Conservation (phyloP, 805 yeast species). For the Spathaspora boniae region DNA sequence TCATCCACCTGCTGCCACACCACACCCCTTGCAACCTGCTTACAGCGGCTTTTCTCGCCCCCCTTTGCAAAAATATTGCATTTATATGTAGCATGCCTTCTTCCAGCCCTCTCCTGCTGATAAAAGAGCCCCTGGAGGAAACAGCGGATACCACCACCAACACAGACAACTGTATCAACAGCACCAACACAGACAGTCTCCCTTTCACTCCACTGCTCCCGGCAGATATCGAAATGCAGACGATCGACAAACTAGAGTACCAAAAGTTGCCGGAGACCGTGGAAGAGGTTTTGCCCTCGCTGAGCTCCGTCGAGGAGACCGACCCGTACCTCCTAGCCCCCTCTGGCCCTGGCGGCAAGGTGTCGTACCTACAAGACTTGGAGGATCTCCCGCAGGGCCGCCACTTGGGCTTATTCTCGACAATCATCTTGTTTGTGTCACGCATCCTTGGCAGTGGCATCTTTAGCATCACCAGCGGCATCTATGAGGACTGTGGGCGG, state of each 20-base stretch:
- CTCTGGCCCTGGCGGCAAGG: slow-evolving; percentile 11
- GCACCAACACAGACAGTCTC: not conserved
- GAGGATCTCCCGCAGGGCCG: slow-evolving; percentile 71
- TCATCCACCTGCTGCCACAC: too few relatives aligned
- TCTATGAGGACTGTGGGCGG: slow-evolving; percentile 66
- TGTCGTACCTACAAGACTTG: slow-evolving; percentile 25
- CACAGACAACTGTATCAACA: not conserved
- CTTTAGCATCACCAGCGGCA: slow-evolving; percentile 66
- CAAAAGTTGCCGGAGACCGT: slow-evolving; percentile 5
- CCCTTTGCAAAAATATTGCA: too few relatives aligned
- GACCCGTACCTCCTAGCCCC: slow-evolving; percentile 6
- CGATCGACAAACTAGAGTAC: slow-evolving; percentile 9
- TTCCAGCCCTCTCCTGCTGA: not conserved
- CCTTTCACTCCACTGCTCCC: not conserved
- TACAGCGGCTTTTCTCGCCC: too few relatives aligned
- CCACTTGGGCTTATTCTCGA: slow-evolving; percentile 67
- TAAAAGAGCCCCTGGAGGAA: not conserved
- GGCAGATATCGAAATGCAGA: slow-evolving; percentile 8
- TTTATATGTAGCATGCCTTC: too few relatives aligned
- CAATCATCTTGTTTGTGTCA: slow-evolving; percentile 59
- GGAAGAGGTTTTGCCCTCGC: slow-evolving; percentile 1
- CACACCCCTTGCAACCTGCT: too few relatives aligned
- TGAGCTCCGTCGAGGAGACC: not conserved
- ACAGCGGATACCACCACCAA: not conserved
- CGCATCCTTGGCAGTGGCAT: slow-evolving; percentile 78